These are phyloP conservation scores for Eucommia ulmoides DNA, from an alignment of 257 asterid species.

Conservation along the genomic window DNA sequence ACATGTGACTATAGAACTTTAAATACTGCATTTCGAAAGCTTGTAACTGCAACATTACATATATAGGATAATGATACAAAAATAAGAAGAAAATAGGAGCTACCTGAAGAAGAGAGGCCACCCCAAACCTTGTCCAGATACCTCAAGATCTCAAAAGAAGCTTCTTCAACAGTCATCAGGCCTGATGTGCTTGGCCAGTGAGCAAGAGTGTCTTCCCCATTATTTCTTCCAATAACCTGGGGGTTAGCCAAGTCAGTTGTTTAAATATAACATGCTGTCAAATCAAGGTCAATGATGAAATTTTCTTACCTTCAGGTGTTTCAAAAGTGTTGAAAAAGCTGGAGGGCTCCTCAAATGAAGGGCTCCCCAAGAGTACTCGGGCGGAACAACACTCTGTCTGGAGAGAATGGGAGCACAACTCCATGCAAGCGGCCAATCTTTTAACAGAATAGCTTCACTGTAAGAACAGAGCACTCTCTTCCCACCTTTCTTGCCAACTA, in stretches of 20 bases:
- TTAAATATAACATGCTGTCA: no score
- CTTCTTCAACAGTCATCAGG: constrained; percentile 70
- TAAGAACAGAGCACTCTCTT: constrained; percentile 82
- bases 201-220: constrained; percentile 90
- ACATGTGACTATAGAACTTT: no score
- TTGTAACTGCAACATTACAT: no score
- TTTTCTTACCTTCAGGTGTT: constrained; percentile 65
- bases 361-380: constrained; percentile 89
- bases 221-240: constrained; percentile 66
- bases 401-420: constrained; percentile 84
- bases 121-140: constrained; percentile 66
- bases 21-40: no score
- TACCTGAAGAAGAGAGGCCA: constrained; percentile 77
- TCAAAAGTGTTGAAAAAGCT: constrained; percentile 46
- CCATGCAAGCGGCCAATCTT: constrained; percentile 98
- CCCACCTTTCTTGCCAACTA: constrained; percentile 59
- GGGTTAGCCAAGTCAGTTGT: no score
- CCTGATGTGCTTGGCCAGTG: constrained; percentile 88
- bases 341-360: constrained; percentile 90
- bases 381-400: constrained; percentile 70
- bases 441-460: constrained; percentile 59
- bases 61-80: no score
- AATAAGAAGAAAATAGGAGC: constrained; percentile 1
- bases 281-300: no score
- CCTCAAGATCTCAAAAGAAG: constrained; percentile 68